phyloP scores from a whole-genome alignment of 2,329 filamentous ascomycete genomes.

The Hymenoscyphus fraxineus region DNA sequence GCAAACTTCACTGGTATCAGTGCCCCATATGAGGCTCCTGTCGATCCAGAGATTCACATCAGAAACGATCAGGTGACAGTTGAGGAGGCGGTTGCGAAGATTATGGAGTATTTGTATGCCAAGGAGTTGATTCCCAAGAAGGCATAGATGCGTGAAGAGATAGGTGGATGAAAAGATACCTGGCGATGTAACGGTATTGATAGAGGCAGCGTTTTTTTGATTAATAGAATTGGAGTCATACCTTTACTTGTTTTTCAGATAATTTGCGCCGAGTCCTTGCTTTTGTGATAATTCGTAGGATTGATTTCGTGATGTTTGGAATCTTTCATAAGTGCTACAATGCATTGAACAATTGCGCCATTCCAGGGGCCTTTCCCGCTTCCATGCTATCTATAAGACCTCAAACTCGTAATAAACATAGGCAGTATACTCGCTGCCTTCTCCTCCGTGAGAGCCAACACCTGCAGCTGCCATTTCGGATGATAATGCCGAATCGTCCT shows the following conservation, averaged over 20 bases:
- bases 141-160: conserved; percentile 9
- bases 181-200: not conserved
- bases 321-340: conserved; percentile 24
- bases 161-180: not conserved
- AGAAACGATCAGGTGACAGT: conserved; percentile 77
- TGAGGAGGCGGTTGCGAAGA: conserved; percentile 82
- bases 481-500: conserved; percentile 77
- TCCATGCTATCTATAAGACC: conserved; percentile 44
- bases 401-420: conserved; percentile 98
- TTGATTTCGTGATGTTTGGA: conserved; percentile 11
- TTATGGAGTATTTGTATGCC: conserved; percentile 72
- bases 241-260: not conserved
- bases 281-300: not conserved
- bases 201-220: not conserved
- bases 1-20: conserved; percentile 96
- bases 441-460: conserved; percentile 56
- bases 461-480: conserved; percentile 81
- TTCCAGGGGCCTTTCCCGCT: conserved; percentile 8
- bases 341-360: conserved; percentile 25
- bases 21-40: conserved; percentile 89
- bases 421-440: conserved; percentile 82
- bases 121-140: conserved; percentile 53
- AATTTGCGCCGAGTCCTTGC: too few species aligned
- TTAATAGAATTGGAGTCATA: not conserved
- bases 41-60: conserved; percentile 82